phyloP scores from a whole-genome alignment of 2,329 filamentous ascomycete genomes.

The Karstenula rhodostoma region DNA sequence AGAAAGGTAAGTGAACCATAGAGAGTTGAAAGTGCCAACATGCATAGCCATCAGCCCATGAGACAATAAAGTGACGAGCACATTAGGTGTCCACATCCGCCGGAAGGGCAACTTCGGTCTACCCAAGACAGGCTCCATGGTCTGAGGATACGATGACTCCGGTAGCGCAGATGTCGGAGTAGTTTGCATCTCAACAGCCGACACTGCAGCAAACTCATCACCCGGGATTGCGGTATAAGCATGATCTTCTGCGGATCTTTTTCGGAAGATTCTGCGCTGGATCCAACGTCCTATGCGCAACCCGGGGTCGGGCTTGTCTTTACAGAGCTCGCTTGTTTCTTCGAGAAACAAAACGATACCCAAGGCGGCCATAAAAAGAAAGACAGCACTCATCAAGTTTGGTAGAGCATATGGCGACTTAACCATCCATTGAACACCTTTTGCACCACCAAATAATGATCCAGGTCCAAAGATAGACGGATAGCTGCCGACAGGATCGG shows the following conservation, averaged over 20 bases:
- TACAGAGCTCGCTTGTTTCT: constrained; percentile 60
- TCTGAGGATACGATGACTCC: constrained; percentile 10
- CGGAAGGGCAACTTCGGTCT: constrained; percentile 54
- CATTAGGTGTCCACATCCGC: constrained; percentile 57
- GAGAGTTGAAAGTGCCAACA: constrained; percentile 58
- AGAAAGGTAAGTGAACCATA: constrained; percentile 61
- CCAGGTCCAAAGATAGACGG: constrained; percentile 69
- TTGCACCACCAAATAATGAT: constrained; percentile 63
- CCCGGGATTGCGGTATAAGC: constrained; percentile 43
- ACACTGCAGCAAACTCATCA: constrained; percentile 36
- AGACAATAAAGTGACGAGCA: constrained; percentile 54
- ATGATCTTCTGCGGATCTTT: constrained; percentile 25
- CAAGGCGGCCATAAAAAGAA: constrained; percentile 64
- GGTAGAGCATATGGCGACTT: constrained; percentile 74
- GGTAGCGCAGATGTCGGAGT: constrained; percentile 34
- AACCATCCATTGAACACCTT: constrained; percentile 70
- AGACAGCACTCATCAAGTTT: constrained; percentile 70
- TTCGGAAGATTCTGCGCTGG: constrained; percentile 41
- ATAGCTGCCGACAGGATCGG: constrained; percentile 70
- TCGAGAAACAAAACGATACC: constrained; percentile 71
- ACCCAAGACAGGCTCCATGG: constrained; percentile 21
- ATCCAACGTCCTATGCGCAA: constrained; percentile 52
- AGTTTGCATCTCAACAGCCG: constrained; percentile 38
- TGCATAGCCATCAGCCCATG: constrained; percentile 58
- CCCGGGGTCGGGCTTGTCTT: constrained; percentile 52